Percentiles rank a stretch among this genome's conserved stretches.
These are phyloP conservation scores for Yamagishiella unicocca DNA, from an alignment of 139 green algal genomes.

Conservation along the genomic window DNA sequence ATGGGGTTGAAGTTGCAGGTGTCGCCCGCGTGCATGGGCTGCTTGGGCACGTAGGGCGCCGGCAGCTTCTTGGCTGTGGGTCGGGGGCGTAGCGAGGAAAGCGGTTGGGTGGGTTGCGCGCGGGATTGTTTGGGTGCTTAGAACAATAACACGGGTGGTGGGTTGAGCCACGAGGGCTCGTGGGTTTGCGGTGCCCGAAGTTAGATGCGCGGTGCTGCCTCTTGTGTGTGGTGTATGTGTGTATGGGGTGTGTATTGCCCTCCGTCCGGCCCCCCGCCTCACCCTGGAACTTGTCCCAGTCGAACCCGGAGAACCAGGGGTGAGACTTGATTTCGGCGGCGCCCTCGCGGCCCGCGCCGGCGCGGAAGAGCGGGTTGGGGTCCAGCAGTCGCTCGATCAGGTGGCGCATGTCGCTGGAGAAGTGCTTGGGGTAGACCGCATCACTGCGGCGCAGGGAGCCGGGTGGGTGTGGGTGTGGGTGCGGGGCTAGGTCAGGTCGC, in stretches of 20 bases:
- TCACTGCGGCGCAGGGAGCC: constrained; percentile 33
- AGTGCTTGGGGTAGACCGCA: constrained; percentile 76
- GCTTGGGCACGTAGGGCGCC: constrained; percentile 83
- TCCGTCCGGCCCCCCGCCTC: no score
- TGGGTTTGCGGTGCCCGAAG: no score
- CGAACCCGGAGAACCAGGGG: constrained; percentile 91
- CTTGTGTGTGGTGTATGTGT: no score
- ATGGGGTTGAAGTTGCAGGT: constrained; percentile 70
- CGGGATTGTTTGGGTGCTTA: no score
- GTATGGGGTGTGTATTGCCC: no score
- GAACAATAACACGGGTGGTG: no score
- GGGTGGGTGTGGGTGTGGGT: not conserved
- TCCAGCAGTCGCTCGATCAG: constrained; percentile 86
- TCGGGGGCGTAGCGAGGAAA: not conserved
- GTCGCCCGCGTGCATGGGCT: constrained; percentile 70
- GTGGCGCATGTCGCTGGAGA: constrained; percentile 79
- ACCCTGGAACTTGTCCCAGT: constrained; percentile 84
- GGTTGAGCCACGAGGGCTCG: no score
- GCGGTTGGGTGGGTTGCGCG: no score
- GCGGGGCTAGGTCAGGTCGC: no score
- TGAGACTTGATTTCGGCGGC: constrained; percentile 84
- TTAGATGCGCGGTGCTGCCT: no score
- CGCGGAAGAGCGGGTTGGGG: constrained; percentile 75
- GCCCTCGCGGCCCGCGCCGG: constrained; percentile 77
- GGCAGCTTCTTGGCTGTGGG: constrained; percentile 64